Evolutionary conservation across 192 early-diverging fungal species (phyloP), one percentile per base, ranked within the genome.

Genomic region (Linnemannia zychae): DNA sequence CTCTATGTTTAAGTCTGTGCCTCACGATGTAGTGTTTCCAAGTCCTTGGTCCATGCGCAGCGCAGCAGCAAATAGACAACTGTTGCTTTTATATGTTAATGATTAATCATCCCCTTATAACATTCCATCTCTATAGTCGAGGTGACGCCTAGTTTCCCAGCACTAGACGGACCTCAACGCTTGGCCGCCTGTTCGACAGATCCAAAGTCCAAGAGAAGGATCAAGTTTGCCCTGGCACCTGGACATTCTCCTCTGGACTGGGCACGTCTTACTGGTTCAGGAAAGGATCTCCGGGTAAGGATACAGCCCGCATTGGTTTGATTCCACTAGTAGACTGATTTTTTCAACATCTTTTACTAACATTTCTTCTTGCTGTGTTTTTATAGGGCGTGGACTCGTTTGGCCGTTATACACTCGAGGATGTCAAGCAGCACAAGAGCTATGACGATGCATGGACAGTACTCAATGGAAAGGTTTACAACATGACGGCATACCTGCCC

Each of bases 181-280:
- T 34, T 85, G 65, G 83, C 83, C 20, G 83, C 83, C 49, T 85
- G 83, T 40, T 79, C 83, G 4, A 85, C 83, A 18, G 83, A 85
- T 49, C 83, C 83, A 67, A 85, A 85, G 33, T 85, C 83, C 22
- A 85, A 79, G 65, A 78, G 83, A 40, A 74, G 83, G 33, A 85
- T 85, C 73, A 97, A 99, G 79, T 94, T 98, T 33, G 92, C 91
- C 22, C 89, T 99, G 2, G 94, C 91, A 71, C 96, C 96, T 6
- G 97, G 97, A 2, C 93, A 96, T 78, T 98, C 97, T 1, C 91
- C 97, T 49, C 84, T 97, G 46, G 97, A 99, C 88, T 98, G 98
- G 98, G 96, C 95, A 31, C 90, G 93, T n/a, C 90, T 99, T 11
- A 94, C 93, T 37, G 79, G 82, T 7, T 96, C 96, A 11, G 96